A percentile compares a stretch with the other conserved stretches of the same genome.
Conservation (phyloP, 306 rosid genomes). For the Begonia peltatifolia region DNA sequence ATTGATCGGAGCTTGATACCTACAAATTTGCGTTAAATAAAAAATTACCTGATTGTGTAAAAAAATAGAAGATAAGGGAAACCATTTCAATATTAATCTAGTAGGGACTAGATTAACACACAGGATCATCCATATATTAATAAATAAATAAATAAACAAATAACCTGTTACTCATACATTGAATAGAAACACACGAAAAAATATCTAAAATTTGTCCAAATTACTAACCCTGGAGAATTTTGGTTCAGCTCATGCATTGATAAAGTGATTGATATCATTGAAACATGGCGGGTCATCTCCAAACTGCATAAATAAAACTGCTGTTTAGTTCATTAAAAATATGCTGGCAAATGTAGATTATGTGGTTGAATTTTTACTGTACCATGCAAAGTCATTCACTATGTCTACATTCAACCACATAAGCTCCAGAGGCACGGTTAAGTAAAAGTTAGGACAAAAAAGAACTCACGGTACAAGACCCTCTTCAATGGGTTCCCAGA, state of each 20-base stretch:
- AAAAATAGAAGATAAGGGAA: background rate
- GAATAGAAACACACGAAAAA: background rate
- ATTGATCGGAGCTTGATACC: constrained; percentile 65
- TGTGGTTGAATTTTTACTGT: no score
- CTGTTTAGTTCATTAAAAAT: no score
- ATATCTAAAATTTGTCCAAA: constrained; percentile 1
- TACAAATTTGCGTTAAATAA: constrained; percentile 4
- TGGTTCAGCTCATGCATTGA: constrained; percentile 61
- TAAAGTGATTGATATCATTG: constrained; percentile 81
- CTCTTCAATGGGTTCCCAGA: constrained; percentile 98
- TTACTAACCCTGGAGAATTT: constrained; percentile 71
- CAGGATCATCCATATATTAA: background rate
- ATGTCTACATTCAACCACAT: no score
- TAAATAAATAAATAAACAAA: background rate
- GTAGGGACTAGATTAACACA: background rate
- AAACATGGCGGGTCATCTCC: constrained; percentile 98
- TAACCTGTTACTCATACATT: no score
- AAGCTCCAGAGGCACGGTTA: no score
- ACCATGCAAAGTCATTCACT: no score
- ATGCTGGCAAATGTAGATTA: no score
- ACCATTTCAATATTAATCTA: no score
- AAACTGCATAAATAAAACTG: constrained; percentile 41
- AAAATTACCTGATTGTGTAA: constrained; percentile 7
- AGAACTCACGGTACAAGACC: constrained; percentile 91
- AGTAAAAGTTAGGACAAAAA: no score